These are phyloP conservation scores for Pleurotus cornucopiae DNA, from an alignment of 768 basidiomycete genomes.

Conservation along the genomic window DNA sequence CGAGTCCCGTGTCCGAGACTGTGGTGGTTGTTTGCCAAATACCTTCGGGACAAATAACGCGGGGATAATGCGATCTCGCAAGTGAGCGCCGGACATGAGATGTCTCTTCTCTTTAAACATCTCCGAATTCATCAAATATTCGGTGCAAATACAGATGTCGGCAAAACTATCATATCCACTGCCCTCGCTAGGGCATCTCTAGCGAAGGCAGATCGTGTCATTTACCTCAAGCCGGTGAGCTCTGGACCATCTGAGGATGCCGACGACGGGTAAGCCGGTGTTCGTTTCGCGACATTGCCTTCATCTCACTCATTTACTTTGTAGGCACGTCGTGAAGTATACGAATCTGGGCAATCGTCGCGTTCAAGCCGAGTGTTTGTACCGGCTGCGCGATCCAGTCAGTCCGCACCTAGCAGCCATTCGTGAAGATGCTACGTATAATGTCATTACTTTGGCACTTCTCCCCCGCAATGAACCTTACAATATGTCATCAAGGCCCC, in stretches of 20 bases:
- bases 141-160: slow-evolving; percentile 95
- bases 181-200: slow-evolving; percentile 82
- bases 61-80: not conserved
- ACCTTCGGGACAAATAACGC: slow-evolving; percentile 2
- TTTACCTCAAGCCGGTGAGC: slow-evolving; percentile 88
- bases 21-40: slow-evolving; percentile 1
- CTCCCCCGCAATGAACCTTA: not conserved
- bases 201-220: slow-evolving; percentile 42
- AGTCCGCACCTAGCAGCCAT: slow-evolving; percentile 88
- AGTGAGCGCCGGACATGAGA: slow-evolving; percentile 20
- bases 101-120: slow-evolving; percentile 84
- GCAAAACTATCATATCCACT: slow-evolving; percentile 88
- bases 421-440: slow-evolving; percentile 19
- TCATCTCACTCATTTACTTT: not conserved
- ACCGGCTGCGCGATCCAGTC: slow-evolving; percentile 82
- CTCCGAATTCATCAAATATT: slow-evolving; percentile 88
- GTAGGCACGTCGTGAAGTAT: slow-evolving; percentile 65
- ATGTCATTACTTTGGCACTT: slow-evolving; percentile 19
- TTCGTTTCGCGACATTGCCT: not conserved
- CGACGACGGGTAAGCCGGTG: slow-evolving; percentile 69
- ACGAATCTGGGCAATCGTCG: slow-evolving; percentile 32
- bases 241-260: slow-evolving; percentile 79
- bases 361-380: slow-evolving; percentile 69
- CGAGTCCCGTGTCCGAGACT: too few relatives aligned
- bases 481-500: slow-evolving; percentile 31